Evolutionary conservation across 139 green algal genomes (phyloP).

Genomic region (Chlamydomonas incerta): DNA sequence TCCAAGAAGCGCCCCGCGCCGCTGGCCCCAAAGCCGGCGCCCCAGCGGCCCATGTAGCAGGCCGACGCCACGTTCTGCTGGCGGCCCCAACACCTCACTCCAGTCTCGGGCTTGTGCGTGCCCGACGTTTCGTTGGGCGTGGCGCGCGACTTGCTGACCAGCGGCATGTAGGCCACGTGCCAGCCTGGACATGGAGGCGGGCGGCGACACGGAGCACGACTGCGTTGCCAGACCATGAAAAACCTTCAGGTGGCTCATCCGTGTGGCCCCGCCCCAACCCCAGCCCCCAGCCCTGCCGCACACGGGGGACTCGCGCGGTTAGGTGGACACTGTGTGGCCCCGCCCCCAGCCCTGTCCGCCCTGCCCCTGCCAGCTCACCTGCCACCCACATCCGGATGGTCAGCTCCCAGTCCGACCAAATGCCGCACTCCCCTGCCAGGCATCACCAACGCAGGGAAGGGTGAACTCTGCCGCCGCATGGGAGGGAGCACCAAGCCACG

Average conservation of each 20-base stretch:
- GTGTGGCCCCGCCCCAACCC: too few species aligned
- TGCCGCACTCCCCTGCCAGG: conserved; percentile 31
- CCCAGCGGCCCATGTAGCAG: conserved; percentile 26
- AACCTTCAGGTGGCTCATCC: too few species aligned
- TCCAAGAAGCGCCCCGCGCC: conserved; percentile 12
- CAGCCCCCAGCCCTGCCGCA: too few species aligned
- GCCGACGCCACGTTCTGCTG: conserved; percentile 31
- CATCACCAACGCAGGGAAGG: background rate
- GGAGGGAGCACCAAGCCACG: too few species aligned
- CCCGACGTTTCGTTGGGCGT: background rate
- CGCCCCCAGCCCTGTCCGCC: too few species aligned
- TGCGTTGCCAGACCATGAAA: too few species aligned
- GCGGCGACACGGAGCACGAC: too few species aligned
- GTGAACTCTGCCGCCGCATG: too few species aligned
- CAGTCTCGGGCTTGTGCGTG: conserved; percentile 49
- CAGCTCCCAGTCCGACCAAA: conserved; percentile 36
- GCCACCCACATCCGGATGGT: conserved; percentile 15
- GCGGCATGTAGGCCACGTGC: conserved; percentile 21
- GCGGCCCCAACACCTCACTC: conserved; percentile 43
- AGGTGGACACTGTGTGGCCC: too few species aligned
- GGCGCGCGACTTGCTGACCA: background rate
- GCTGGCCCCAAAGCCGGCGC: background rate
- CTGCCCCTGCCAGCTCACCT: conserved; percentile 18
- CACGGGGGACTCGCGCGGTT: too few species aligned
- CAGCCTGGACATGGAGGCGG: too few species aligned